Conservation (phyloP, 768 basidiomycete species). For the Baorangia bicolor region DNA sequence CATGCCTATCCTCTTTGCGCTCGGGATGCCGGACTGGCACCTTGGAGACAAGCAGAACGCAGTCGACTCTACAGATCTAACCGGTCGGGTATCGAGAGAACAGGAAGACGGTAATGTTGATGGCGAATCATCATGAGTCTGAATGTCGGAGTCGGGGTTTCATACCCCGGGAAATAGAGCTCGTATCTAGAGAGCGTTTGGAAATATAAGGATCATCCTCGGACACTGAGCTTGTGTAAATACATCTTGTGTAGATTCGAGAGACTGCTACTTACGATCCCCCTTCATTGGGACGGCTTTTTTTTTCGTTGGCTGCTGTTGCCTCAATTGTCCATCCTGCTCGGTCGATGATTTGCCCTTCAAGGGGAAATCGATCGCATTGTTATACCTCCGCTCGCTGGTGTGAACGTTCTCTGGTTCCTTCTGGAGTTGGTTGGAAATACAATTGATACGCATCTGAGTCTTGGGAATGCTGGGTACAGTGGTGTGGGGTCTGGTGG, state of each 20-base stretch:
- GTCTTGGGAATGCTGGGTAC: too few species aligned
- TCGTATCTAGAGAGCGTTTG: background rate
- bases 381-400: too few species aligned
- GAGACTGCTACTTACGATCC: too few species aligned
- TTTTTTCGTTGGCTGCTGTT: background rate
- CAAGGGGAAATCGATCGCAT: too few species aligned
- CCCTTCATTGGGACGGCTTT: background rate
- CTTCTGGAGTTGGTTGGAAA: too few species aligned
- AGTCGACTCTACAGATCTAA: conserved; percentile 42
- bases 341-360: too few species aligned
- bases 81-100: conserved; percentile 8
- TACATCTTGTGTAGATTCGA: background rate
- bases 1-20: conserved; percentile 55
- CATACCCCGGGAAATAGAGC: background rate
- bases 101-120: background rate
- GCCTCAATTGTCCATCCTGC: background rate
- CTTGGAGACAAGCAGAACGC: conserved; percentile 74
- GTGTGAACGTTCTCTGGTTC: too few species aligned
- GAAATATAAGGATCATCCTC: background rate
- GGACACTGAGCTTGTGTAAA: background rate
- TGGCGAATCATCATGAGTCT: background rate
- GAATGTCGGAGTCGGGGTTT: background rate
- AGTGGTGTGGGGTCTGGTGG: too few species aligned
- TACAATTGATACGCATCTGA: too few species aligned
- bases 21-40: conserved; percentile 64